Conservation (phyloP, 768 basidiomycete species). For the Mycena vitilis region DNA sequence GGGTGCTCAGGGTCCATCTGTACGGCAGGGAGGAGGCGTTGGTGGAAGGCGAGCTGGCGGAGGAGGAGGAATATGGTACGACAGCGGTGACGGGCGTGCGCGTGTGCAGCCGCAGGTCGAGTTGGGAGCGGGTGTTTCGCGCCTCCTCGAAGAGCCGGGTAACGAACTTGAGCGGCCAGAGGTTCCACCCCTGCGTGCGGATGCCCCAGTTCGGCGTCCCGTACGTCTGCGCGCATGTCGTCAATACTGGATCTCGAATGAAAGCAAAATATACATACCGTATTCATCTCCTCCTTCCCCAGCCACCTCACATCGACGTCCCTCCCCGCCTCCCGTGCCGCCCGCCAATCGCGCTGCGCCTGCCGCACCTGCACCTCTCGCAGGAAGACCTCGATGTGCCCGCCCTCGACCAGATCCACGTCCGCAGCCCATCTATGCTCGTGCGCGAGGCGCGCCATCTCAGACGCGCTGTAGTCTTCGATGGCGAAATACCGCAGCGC, state of each 20-base stretch:
- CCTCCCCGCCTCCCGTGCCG: conserved; percentile 13
- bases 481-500: conserved; percentile 25
- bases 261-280: conserved; percentile 8
- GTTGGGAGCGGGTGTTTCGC: conserved; percentile 39
- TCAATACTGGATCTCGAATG: not conserved
- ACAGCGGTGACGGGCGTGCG: conserved; percentile 75
- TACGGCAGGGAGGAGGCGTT: conserved; percentile 36
- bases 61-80: conserved; percentile 40
- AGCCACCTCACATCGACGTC: conserved; percentile 27
- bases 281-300: conserved; percentile 29
- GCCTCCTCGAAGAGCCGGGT: conserved; percentile 65
- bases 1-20: conserved; percentile 69
- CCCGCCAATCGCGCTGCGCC: conserved; percentile 11
- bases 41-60: not conserved
- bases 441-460: conserved; percentile 32
- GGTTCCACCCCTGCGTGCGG: conserved; percentile 66
- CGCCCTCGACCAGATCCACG: conserved; percentile 34
- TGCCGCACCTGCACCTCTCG: not conserved
- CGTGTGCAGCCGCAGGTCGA: conserved; percentile 73
- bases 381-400: conserved; percentile 28
- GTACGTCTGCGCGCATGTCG: conserved; percentile 45
- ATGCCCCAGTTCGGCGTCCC: conserved; percentile 66
- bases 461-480: conserved; percentile 29
- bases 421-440: conserved; percentile 26
- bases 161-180: conserved; percentile 87